A percentile compares a stretch with the other conserved stretches of the same genome.
These are phyloP conservation scores for Xylaria acuta DNA, from an alignment of 495 filamentous ascomycete genomes.

Conservation along the genomic window DNA sequence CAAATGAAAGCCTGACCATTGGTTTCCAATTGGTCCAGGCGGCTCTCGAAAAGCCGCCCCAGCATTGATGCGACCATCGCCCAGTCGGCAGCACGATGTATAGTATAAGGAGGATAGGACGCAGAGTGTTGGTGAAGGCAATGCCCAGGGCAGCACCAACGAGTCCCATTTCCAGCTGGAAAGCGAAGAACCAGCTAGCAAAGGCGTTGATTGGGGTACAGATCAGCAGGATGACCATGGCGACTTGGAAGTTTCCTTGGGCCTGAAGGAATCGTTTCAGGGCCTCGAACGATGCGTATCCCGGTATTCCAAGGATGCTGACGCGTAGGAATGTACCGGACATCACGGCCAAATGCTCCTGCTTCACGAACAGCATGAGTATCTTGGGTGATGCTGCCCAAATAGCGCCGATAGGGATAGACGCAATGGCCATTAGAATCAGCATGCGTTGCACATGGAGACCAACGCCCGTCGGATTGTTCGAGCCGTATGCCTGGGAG, in stretches of 20 bases:
- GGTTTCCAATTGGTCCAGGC: conserved; percentile 61
- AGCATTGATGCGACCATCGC: conserved; percentile 57
- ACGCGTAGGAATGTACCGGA: conserved; percentile 72
- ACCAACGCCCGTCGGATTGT: conserved; percentile 70
- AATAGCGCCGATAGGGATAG: conserved; percentile 68
- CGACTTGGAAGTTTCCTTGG: conserved; percentile 73
- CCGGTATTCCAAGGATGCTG: conserved; percentile 70
- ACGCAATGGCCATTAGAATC: conserved; percentile 66
- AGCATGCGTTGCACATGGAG: conserved; percentile 76
- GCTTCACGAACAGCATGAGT: conserved; percentile 66
- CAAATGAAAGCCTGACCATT: conserved; percentile 62
- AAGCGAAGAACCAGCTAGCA: conserved; percentile 77
- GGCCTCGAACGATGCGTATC: conserved; percentile 73
- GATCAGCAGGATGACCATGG: conserved; percentile 69
- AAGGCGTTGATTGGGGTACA: conserved; percentile 75
- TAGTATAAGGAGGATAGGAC: conserved; percentile 57
- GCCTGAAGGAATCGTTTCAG: conserved; percentile 77
- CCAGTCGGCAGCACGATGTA: conserved; percentile 46
- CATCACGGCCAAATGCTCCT: conserved; percentile 60
- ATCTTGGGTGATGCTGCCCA: conserved; percentile 70
- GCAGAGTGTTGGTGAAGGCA: conserved; percentile 57
- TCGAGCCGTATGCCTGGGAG: conserved; percentile 77
- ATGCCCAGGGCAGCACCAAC: conserved; percentile 64
- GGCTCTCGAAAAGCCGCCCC: conserved; percentile 58
- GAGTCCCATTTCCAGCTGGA: conserved; percentile 63